phyloP scores from a whole-genome alignment of 371 early-diverging fungal genomes.

The Umbelopsis sp. region DNA sequence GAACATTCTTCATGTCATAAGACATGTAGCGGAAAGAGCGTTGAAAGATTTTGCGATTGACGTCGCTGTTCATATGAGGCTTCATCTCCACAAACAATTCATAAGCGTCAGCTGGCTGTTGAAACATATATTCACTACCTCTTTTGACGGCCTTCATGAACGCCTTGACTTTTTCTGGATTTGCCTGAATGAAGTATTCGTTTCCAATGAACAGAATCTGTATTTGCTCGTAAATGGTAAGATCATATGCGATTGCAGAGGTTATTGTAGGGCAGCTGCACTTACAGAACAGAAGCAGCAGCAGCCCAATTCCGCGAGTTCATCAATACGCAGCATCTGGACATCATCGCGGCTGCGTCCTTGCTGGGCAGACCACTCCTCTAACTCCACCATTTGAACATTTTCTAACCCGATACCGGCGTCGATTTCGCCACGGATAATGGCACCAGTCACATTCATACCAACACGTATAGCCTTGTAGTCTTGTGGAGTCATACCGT shows the following conservation, averaged over 20 bases:
- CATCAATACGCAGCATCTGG: conserved; percentile 69
- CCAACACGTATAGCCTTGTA: conserved; percentile 69
- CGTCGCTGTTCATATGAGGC: conserved; percentile 55
- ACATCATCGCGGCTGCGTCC: conserved; percentile 59
- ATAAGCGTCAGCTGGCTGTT: conserved; percentile 57
- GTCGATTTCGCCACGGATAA: conserved; percentile 64
- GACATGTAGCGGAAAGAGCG: conserved; percentile 70
- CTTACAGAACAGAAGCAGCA: conserved; percentile 72
- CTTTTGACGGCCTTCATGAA: conserved; percentile 62
- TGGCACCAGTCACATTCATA: conserved; percentile 69
- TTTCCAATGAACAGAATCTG: conserved; percentile 72
- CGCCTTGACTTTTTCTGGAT: conserved; percentile 61
- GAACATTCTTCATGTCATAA: conserved; percentile 61
- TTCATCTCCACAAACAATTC: conserved; percentile 61
- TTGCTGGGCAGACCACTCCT: conserved; percentile 62
- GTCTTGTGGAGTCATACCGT: conserved; percentile 64
- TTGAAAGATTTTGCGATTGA: conserved; percentile 68
- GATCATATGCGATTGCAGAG: not conserved
- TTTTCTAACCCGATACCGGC: conserved; percentile 77
- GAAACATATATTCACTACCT: conserved; percentile 59
- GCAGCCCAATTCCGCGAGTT: conserved; percentile 66
- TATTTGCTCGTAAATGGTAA: conserved; percentile 6
- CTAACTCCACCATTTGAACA: conserved; percentile 71
- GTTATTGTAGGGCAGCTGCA: not conserved
- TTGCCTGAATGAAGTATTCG: conserved; percentile 56